Conservation (phyloP, 495 filamentous ascomycete species). For the Talaromyces trachyspermus region DNA sequence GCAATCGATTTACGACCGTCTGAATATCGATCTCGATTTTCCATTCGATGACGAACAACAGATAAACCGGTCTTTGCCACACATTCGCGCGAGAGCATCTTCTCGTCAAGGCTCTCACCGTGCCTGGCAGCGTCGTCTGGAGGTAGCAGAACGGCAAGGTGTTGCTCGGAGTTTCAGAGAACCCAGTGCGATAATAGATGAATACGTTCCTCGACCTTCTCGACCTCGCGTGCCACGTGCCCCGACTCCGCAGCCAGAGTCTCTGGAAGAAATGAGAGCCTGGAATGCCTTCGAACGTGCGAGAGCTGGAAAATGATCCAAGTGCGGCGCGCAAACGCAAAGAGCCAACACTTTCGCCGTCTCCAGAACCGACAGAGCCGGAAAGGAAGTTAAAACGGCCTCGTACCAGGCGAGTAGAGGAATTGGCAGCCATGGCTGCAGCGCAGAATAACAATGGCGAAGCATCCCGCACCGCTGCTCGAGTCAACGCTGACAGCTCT, state of each 20-base stretch:
- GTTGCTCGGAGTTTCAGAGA: conserved; percentile 64
- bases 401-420: conserved; percentile 53
- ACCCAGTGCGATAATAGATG: conserved; percentile 46
- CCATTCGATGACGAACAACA: conserved; percentile 68
- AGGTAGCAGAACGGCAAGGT: conserved; percentile 72
- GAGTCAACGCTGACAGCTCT: conserved; percentile 25
- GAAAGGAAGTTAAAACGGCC: conserved; percentile 80
- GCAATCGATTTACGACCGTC: conserved; percentile 55
- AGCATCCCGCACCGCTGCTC: conserved; percentile 33
- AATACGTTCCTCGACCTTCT: conserved; percentile 38
- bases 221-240: conserved; percentile 36
- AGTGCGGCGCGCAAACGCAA: conserved; percentile 62
- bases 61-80: conserved; percentile 36
- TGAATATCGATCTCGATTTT: conserved; percentile 81
- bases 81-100: conserved; percentile 44
- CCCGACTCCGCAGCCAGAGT: conserved; percentile 54
- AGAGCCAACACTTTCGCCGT: conserved; percentile 67
- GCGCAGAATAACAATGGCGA: conserved; percentile 33
- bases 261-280: conserved; percentile 70
- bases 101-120: conserved; percentile 59
- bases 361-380: conserved; percentile 52
- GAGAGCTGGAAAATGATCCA: conserved; percentile 52
- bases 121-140: conserved; percentile 71
- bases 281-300: conserved; percentile 88
- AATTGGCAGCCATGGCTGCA: conserved; percentile 37